Conservation (phyloP, 345 rosid genomes). For the Sapria himalayana region DNA sequence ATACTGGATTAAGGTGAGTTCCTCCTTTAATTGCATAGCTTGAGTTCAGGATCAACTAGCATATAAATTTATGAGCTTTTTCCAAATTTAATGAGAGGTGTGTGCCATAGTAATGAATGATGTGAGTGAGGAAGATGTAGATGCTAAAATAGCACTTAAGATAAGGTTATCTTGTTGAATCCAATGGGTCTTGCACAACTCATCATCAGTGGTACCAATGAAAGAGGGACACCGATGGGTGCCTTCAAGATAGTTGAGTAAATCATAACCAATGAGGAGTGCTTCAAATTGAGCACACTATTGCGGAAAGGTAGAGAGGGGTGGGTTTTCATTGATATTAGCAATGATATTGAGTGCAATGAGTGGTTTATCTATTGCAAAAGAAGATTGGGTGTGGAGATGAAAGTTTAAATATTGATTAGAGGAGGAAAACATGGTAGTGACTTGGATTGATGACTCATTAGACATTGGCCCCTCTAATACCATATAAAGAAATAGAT, state of each 20-base stretch:
- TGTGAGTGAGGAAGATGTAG: neutral
- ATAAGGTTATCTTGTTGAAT: neutral
- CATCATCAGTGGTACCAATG: neutral
- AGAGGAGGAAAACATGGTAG: neutral
- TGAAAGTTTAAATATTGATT: neutral
- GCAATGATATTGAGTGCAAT: slow-evolving; percentile 1
- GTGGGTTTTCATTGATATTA: neutral
- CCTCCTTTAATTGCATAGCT: neutral
- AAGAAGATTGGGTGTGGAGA: neutral
- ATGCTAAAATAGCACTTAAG: neutral
- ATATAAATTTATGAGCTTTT: neutral
- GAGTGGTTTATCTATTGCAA: neutral
- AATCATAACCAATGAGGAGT: neutral
- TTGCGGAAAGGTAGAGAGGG: neutral
- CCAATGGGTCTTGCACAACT: neutral
- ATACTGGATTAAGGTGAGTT: neutral
- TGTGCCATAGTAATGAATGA: neutral
- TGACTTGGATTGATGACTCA: too few relatives aligned
- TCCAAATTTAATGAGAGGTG: neutral
- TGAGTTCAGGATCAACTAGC: neutral
- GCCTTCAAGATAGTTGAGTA: neutral
- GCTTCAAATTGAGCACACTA: neutral
- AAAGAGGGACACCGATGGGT: neutral
- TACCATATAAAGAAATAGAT: too few relatives aligned
- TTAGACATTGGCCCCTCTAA: too few relatives aligned